Conservation (phyloP, 169 alveolate species). For the Pseudocohnilembus persalinus region DNA sequence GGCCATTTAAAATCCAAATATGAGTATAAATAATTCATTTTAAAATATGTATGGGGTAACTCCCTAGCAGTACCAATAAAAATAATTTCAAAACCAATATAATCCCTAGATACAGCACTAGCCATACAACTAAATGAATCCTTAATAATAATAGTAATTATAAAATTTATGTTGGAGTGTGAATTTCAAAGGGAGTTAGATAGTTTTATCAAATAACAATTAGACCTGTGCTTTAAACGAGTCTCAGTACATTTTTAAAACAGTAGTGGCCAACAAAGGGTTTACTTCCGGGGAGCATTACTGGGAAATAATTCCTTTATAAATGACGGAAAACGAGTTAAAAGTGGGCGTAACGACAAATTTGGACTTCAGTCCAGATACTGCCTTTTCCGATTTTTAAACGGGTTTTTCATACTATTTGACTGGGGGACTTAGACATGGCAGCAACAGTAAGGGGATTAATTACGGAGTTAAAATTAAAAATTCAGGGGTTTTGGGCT, state of each 20-base stretch:
- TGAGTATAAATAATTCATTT: neutral
- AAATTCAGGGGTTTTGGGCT: conserved; percentile 62
- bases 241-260: too few relatives aligned
- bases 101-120: neutral
- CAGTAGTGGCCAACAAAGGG: neutral
- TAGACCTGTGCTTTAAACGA: neutral
- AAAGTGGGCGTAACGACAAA: conserved; percentile 34
- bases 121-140: neutral
- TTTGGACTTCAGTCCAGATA: neutral
- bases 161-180: neutral
- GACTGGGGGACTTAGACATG: conserved; percentile 60
- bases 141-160: neutral
- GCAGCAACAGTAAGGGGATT: conserved; percentile 57
- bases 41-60: neutral
- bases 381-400: conserved; percentile 59
- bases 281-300: conserved; percentile 30
- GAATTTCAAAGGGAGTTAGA: neutral
- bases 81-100: neutral
- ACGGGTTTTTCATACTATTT: conserved; percentile 67
- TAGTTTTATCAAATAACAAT: neutral
- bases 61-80: neutral
- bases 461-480: conserved; percentile 64
- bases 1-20: too few relatives aligned
- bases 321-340: conserved; percentile 36
- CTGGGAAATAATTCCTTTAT: conserved; percentile 34